A percentile compares a stretch with the other conserved stretches of the same genome.
These are phyloP conservation scores for Plantago major DNA, from an alignment of 257 asterid species.

Conservation along the genomic window DNA sequence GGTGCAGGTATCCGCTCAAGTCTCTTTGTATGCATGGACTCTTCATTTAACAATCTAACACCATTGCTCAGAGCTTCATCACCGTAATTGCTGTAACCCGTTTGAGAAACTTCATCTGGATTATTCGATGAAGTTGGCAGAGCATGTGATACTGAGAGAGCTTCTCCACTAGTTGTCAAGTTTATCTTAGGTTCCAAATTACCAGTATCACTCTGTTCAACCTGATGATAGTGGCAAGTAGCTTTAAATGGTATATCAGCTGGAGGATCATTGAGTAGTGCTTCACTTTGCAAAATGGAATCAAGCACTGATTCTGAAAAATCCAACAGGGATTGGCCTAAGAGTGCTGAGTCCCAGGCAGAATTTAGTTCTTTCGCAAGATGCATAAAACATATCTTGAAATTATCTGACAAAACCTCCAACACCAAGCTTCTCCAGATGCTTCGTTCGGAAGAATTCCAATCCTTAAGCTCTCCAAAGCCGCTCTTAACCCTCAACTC, in stretches of 20 bases:
- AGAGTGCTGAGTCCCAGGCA: too few relatives aligned
- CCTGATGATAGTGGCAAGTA: too few relatives aligned
- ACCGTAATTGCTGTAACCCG: conserved; percentile 21
- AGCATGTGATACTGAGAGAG: too few relatives aligned
- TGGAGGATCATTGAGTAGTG: too few relatives aligned
- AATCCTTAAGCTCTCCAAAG: conserved; percentile 44
- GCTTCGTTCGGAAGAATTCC: conserved; percentile 44
- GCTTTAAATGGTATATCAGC: too few relatives aligned
- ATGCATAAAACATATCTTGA: conserved; percentile 36
- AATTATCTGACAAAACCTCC: conserved; percentile 47
- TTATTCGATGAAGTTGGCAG: neutral
- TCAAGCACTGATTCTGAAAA: too few relatives aligned
- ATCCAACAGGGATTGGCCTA: too few relatives aligned
- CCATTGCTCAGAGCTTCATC: conserved; percentile 16
- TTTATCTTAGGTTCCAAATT: too few relatives aligned
- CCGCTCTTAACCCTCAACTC: conserved; percentile 52
- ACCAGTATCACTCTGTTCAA: too few relatives aligned
- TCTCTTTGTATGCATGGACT: conserved; percentile 12
- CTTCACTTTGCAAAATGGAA: too few relatives aligned
- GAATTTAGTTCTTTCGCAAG: conserved; percentile 28
- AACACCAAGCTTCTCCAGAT: conserved; percentile 51
- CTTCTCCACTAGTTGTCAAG: too few relatives aligned
- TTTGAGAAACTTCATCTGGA: conserved; percentile 22
- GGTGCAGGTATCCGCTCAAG: conserved; percentile 36
- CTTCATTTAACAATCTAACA: conserved; percentile 12